These are phyloP conservation scores for Fusarium irregulare DNA, from an alignment of 2,329 filamentous ascomycete genomes.

Conservation along the genomic window DNA sequence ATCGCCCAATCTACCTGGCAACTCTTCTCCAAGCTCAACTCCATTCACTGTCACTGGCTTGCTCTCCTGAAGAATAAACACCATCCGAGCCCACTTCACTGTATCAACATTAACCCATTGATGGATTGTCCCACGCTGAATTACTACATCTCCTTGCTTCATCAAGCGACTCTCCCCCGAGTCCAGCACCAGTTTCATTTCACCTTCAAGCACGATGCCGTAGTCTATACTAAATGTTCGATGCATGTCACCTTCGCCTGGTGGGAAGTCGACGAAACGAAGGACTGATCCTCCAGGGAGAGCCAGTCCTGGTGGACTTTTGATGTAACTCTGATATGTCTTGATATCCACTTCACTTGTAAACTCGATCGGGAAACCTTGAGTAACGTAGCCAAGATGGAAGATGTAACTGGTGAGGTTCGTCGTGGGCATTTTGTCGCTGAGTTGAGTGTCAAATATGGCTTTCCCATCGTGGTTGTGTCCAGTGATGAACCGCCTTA, in stretches of 20 bases:
- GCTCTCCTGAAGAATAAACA: slow-evolving; percentile 52
- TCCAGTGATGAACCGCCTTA: slow-evolving; percentile 38
- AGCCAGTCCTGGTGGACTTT: slow-evolving; percentile 40
- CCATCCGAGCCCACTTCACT: slow-evolving; percentile 59
- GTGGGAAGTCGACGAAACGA: slow-evolving; percentile 62
- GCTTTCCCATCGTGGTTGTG: slow-evolving; percentile 37
- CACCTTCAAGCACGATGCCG: slow-evolving; percentile 65
- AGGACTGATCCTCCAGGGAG: slow-evolving; percentile 55
- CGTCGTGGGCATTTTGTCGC: slow-evolving; percentile 20
- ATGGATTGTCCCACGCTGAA: slow-evolving; percentile 68
- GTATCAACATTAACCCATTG: slow-evolving; percentile 61
- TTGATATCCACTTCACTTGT: slow-evolving; percentile 26
- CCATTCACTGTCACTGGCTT: slow-evolving; percentile 25
- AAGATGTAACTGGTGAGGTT: slow-evolving; percentile 30
- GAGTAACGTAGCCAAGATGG: slow-evolving; percentile 36
- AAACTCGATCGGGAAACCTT: slow-evolving; percentile 21
- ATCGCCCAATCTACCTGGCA: not conserved
- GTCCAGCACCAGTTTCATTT: slow-evolving; percentile 64
- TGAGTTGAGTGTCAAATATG: slow-evolving; percentile 33
- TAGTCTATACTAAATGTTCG: slow-evolving; percentile 67
- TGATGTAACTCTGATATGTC: slow-evolving; percentile 23
- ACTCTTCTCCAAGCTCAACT: slow-evolving; percentile 23
- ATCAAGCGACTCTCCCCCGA: slow-evolving; percentile 56
- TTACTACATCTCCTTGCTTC: slow-evolving; percentile 63
- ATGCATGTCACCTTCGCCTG: slow-evolving; percentile 50